These are phyloP conservation scores for Peniophora sp. DNA, from an alignment of 1,284 basidiomycete genomes.

Conservation along the genomic window DNA sequence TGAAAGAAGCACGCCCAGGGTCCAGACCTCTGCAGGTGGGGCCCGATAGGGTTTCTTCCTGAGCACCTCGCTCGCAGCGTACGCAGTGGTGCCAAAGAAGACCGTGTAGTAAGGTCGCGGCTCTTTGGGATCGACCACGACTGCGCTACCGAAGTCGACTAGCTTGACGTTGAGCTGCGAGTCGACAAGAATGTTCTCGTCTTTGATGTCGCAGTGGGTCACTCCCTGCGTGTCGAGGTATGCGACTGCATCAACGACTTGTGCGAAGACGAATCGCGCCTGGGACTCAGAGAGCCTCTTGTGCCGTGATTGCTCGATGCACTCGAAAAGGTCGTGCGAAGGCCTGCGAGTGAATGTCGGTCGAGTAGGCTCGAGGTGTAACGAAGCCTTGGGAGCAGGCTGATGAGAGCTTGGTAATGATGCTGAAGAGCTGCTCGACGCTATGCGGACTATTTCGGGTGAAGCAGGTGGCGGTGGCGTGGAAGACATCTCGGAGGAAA, in stretches of 20 bases:
- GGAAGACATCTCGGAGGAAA: constrained; percentile 25
- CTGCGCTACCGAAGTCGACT: constrained; percentile 90
- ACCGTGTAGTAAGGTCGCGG: constrained; percentile 64
- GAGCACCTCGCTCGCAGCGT: constrained; percentile 77
- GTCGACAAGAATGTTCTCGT: constrained; percentile 88
- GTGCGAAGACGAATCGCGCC: constrained; percentile 77
- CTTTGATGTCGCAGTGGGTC: constrained; percentile 89
- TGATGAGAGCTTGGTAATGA: neutral
- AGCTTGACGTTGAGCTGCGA: constrained; percentile 75
- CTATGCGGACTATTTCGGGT: constrained; percentile 28
- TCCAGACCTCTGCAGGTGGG: constrained; percentile 85
- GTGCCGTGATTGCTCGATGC: constrained; percentile 79
- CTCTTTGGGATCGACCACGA: constrained; percentile 60
- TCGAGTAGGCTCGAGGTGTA: constrained; percentile 16
- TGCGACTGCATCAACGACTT: constrained; percentile 80
- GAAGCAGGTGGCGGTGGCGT: constrained; percentile 21
- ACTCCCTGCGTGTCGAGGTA: constrained; percentile 76
- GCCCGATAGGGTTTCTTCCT: constrained; percentile 68
- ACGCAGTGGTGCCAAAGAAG: constrained; percentile 79
- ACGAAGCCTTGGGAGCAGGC: neutral
- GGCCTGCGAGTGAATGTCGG: constrained; percentile 62
- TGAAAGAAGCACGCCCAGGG: constrained; percentile 82
- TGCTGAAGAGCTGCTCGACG: neutral
- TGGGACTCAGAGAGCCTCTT: constrained; percentile 73
- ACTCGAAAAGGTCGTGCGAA: constrained; percentile 89